Percentiles rank a stretch among this genome's conserved stretches.
Evolutionary conservation across 345 rosid genomes (phyloP).

Genomic region (Nephelium lappaceum): DNA sequence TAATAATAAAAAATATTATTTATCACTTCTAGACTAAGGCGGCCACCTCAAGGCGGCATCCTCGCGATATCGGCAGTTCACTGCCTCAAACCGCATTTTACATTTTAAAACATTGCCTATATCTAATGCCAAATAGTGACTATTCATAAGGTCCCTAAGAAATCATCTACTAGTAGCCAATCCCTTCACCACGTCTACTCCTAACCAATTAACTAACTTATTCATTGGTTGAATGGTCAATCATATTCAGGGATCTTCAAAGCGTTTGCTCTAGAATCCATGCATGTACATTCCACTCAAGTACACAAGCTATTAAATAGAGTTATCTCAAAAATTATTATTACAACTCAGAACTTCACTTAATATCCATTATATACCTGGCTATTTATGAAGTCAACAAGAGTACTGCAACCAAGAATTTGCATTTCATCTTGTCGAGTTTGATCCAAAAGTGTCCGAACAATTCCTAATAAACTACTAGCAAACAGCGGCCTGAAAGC

Average conservation of each 20-base stretch:
- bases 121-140: neutral
- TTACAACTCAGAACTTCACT: conserved; percentile 6
- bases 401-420: conserved; percentile 70
- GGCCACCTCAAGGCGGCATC: too few relatives aligned
- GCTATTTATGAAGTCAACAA: conserved; percentile 75
- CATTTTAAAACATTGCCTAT: too few relatives aligned
- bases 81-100: too few relatives aligned
- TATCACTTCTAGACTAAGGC: too few relatives aligned
- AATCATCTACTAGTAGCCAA: conserved; percentile 1
- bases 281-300: conserved; percentile 1
- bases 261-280: neutral
- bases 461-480: conserved; percentile 72
- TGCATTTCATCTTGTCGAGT: conserved; percentile 68
- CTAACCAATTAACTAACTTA: conserved; percentile 4
- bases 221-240: neutral
- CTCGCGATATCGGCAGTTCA: too few relatives aligned
- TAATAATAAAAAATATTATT: too few relatives aligned
- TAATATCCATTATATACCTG: conserved; percentile 56
- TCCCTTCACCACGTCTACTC: neutral
- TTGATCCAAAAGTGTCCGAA: conserved; percentile 83
- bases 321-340: conserved; percentile 19
- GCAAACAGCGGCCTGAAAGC: conserved; percentile 83
- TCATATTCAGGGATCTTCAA: neutral
- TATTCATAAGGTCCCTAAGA: conserved; percentile 10
- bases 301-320: neutral